Evolutionary conservation across 2,329 filamentous ascomycete genomes (phyloP).

Genomic region (Trichoderma simmonsii): DNA sequence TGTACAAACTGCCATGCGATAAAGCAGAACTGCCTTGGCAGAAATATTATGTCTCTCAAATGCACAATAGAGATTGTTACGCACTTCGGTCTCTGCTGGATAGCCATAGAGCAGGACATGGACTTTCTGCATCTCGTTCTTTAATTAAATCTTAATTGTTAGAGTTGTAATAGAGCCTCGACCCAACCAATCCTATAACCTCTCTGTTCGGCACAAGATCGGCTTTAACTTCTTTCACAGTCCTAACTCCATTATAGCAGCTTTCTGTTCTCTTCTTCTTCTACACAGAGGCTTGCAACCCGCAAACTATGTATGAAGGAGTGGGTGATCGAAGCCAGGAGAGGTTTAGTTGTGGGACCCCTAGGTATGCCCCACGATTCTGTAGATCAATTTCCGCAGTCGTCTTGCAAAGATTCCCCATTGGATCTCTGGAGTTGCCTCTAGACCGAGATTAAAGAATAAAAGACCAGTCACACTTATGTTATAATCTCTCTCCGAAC

Average conservation of each 20-base stretch:
- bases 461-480: neutral
- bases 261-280: neutral
- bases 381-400: no score
- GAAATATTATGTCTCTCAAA: no score
- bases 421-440: neutral
- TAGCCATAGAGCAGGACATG: no score
- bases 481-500: neutral
- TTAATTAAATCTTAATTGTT: neutral
- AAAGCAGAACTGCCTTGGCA: no score
- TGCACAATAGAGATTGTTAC: no score
- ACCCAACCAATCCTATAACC: neutral
- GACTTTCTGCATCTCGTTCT: no score
- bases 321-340: neutral
- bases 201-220: neutral
- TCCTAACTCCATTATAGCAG: neutral
- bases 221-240: neutral
- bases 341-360: neutral
- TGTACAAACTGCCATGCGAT: no score
- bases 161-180: neutral
- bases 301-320: neutral
- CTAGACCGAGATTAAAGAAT: neutral
- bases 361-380: no score
- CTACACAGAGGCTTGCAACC: neutral
- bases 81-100: no score
- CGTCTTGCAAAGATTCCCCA: neutral